Percentiles rank a stretch among this genome's conserved stretches.
Evolutionary conservation across 352 stramenopile genomes (phyloP).

Genomic region (Phytophthora vignae): DNA sequence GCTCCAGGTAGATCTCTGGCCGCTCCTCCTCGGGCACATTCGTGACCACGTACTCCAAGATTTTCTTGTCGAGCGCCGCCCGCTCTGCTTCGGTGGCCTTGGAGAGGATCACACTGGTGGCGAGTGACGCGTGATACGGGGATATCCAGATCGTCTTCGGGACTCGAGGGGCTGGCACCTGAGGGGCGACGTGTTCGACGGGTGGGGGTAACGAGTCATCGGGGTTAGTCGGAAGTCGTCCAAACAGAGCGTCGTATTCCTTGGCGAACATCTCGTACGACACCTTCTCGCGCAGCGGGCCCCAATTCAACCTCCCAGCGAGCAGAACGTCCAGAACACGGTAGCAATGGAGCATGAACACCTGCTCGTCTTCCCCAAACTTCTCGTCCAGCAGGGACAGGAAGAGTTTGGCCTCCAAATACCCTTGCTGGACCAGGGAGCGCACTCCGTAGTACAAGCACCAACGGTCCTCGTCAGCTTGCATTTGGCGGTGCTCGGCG

Average conservation of each 20-base stretch:
- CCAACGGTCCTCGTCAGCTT: conserved; percentile 92
- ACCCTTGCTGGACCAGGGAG: conserved; percentile 83
- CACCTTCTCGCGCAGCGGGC: conserved; percentile 60
- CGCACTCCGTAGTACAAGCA: conserved; percentile 95
- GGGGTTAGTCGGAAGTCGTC: background rate
- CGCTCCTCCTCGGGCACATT: conserved; percentile 70
- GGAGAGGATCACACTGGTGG: conserved; percentile 74
- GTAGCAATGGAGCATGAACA: conserved; percentile 92
- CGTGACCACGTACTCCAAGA: conserved; percentile 69
- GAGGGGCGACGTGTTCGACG: background rate
- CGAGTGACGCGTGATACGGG: conserved; percentile 73
- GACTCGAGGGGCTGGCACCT: conserved; percentile 22
- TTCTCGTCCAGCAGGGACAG: conserved; percentile 93
- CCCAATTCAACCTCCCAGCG: conserved; percentile 66
- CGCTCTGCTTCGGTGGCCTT: conserved; percentile 76
- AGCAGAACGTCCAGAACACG: conserved; percentile 80
- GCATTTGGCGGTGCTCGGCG: conserved; percentile 48
- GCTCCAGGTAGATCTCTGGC: conserved; percentile 52
- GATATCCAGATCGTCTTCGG: conserved; percentile 89
- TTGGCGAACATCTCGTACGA: conserved; percentile 65
- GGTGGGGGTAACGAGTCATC: background rate
- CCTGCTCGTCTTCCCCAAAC: conserved; percentile 92
- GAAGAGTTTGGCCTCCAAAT: conserved; percentile 92
- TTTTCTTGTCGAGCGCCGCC: conserved; percentile 64
- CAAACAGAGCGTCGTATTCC: conserved; percentile 55